These are phyloP conservation scores for Senna tora DNA, from an alignment of 306 rosid genomes.

Conservation along the genomic window DNA sequence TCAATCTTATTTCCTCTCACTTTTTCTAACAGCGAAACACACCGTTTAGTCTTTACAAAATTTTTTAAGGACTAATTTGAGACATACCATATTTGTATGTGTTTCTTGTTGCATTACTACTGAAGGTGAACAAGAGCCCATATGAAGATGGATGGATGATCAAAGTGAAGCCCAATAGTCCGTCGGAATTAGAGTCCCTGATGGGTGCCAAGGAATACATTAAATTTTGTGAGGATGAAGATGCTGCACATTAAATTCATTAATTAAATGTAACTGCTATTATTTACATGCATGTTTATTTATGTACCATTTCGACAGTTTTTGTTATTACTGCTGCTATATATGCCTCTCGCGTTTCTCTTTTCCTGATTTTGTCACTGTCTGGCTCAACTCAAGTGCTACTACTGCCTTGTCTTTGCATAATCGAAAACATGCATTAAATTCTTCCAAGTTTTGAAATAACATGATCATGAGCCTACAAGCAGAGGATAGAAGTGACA, in stretches of 20 bases:
- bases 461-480: no score
- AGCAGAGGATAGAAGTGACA: no score
- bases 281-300: slow-evolving; percentile 20
- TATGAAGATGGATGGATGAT: slow-evolving; percentile 99
- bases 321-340: background rate
- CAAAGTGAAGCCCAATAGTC: slow-evolving; percentile 81
- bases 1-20: no score
- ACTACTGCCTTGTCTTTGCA: no score
- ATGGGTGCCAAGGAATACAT: slow-evolving; percentile 87
- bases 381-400: no score
- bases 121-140: slow-evolving; percentile 85
- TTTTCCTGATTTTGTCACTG: slow-evolving; percentile 15
- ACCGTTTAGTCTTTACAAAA: no score
- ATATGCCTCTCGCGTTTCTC: slow-evolving; percentile 29
- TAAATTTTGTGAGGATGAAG: slow-evolving; percentile 93
- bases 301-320: slow-evolving; percentile 33
- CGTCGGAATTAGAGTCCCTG: slow-evolving; percentile 79
- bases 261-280: slow-evolving; percentile 39
- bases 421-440: no score
- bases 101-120: background rate
- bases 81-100: no score
- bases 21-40: no score
- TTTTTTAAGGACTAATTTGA: no score
- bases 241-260: slow-evolving; percentile 82
- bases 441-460: no score